Base-by-base conservation (phyloP, 176 grass and related monocot genomes). In the Oryza brachyantha region DNA sequence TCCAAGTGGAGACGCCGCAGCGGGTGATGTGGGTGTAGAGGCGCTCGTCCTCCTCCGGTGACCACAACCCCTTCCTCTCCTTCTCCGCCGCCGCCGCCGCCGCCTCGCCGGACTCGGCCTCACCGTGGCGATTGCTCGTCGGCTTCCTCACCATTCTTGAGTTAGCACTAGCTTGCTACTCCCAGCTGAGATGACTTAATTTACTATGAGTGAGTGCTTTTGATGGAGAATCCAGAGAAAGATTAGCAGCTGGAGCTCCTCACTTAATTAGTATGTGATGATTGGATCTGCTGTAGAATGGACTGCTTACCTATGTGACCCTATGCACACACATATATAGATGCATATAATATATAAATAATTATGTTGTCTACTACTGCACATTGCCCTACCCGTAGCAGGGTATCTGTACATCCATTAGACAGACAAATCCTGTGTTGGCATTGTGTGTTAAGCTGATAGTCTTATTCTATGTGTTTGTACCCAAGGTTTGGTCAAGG, bases 1-100 rank as follows among this genome's bases (percentile, higher is more conserved):
- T 92, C 89, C 89, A 92, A 39, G 85, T 84, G 79, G 85, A 86
- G 45, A 92, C 89, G 42, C 89, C 86, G 65, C 78, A 70, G 78
- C 17, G 28, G 37, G 78, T 78, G 79, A 92, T 85, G 66, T 82
- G 67, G 75, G 35, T 17, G 67, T 74, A 85, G 5, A 92, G 82
- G 58, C 73, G 81, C 67, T 88, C 86, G 75, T 92, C 89, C 70
- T 92, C 89, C 74, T 73, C 82, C 78, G 85, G 86, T 21, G 89
- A 88, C 89, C 89, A 91, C 29, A 91, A 26, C 43, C 86, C 79
- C 46, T 82, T 92, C 78, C 75, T 88, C 82, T 84, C 86, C 78
- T 83, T 84, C 4, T 13, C 78, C 55, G 64, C 85, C 5, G 10
- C 22, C 3, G 65, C 3, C 4, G 10, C 78, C 55, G 64, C 85